Evolutionary conservation across 1,284 basidiomycete species (phyloP), one percentile per base, ranked within the genome.

Genomic region (Apiotrichum veenhuisii): DNA sequence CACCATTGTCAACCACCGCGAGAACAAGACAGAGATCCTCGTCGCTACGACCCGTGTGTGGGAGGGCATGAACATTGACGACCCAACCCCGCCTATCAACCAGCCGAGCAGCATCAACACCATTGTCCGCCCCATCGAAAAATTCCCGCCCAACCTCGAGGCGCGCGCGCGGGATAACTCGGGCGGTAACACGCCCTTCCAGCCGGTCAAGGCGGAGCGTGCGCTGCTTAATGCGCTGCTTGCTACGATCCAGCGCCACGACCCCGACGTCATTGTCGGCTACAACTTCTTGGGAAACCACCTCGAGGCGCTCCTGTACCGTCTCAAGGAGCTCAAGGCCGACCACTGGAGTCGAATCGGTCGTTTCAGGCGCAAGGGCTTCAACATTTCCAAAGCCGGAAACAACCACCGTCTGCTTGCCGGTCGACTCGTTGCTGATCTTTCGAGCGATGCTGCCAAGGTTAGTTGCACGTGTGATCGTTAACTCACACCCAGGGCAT

Each of bases 261-360:
- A 98, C 70, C 94, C 96, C 0, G 96, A 99, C 72, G 85, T 98
- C 34, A 86, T 98, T 50, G 83, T 98, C 33, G 93, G 95, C 0
- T 93, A 98, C 71, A 93, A 97, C 58, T 95, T 99, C 74, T 80
- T 91, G 14, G 93, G 91, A n/a, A 88, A 88, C 44, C 87, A 88
- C 5, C 83, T 98, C 30, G 95, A 98, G 67, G 88, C 96, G 25
- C 80, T 99, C 22, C 82, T 99, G 25, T 87, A 91, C 69, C 87
- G 96, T 0, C 89, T 98, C 87, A 84, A 86, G 62, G 91, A 96
- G 62, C 82, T 91, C 44, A 91, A 91, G 70, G 84, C 84, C 15
- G 90, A 96, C 53, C 89, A 97, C 70, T 98, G 91, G 91, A 94
- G 91, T 20, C 84, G 91, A 34, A 83, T 99, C 23, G 91, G 95